Conservation (phyloP, 2,329 filamentous ascomycete genomes). For the Apiospora koreana region DNA sequence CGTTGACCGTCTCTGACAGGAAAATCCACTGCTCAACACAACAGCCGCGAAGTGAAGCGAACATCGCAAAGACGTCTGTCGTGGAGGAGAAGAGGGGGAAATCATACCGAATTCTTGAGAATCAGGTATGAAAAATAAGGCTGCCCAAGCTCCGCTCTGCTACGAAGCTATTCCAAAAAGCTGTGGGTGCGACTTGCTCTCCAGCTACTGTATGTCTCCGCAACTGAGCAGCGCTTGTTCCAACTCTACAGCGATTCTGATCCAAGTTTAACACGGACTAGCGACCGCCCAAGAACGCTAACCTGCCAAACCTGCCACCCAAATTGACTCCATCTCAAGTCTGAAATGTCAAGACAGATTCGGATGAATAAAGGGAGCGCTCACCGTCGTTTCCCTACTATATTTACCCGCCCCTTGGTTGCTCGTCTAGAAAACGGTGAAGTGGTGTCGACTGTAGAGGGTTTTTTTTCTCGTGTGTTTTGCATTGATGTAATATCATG, state of each 20-base stretch:
- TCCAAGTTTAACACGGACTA: background rate
- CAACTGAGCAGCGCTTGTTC: background rate
- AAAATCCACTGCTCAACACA: background rate
- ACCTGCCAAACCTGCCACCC: background rate
- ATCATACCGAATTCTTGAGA: background rate
- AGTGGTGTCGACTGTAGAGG: background rate
- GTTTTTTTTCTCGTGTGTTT: background rate
- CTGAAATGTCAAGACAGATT: background rate
- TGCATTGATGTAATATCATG: slow-evolving; percentile 1
- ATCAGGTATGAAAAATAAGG: background rate
- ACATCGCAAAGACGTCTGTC: background rate
- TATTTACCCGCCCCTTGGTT: background rate
- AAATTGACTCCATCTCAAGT: background rate
- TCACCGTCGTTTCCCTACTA: background rate
- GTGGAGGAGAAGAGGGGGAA: background rate
- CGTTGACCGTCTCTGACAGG: background rate
- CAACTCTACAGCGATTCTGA: background rate
- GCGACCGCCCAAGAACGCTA: background rate
- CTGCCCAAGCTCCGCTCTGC: slow-evolving; percentile 2
- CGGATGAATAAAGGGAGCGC: background rate
- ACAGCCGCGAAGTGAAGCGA: background rate
- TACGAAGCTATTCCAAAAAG: background rate
- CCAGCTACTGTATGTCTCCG: background rate
- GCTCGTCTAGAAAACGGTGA: background rate
- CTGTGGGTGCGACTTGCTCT: background rate